Conservation (phyloP, 2,329 filamentous ascomycete genomes). For the Paraphoma sp. region DNA sequence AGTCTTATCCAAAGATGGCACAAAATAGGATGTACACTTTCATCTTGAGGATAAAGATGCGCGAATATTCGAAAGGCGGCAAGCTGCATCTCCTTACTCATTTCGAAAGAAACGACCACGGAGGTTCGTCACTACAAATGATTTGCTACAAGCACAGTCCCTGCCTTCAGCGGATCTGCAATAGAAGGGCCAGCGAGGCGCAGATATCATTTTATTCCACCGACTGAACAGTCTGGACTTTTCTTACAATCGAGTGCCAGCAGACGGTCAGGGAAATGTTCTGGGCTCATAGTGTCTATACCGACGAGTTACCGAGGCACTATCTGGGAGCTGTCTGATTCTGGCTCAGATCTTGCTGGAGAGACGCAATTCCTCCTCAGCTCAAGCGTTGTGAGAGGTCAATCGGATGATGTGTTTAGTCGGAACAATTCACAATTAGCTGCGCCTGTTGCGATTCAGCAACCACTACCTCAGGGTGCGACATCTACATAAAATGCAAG, state of each 20-base stretch:
- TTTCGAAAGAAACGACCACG: neutral
- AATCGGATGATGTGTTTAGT: neutral
- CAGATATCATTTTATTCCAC: neutral
- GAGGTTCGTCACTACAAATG: neutral
- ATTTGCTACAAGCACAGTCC: neutral
- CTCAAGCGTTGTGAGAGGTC: neutral
- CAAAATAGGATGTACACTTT: conserved; percentile 5
- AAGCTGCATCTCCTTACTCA: conserved; percentile 10
- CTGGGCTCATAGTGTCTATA: neutral
- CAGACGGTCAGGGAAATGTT: neutral
- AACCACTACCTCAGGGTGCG: neutral
- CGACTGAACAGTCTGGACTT: neutral
- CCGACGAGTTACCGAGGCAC: neutral
- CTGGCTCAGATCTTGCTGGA: neutral
- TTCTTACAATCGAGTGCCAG: neutral
- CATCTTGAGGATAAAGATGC: conserved; percentile 8
- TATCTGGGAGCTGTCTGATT: neutral
- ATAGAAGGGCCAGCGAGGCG: neutral
- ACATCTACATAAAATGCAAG: neutral
- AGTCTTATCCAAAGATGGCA: neutral
- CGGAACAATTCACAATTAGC: neutral
- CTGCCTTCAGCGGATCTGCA: neutral
- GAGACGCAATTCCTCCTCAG: conserved; percentile 4
- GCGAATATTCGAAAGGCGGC: neutral
- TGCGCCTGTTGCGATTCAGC: neutral